Base-by-base conservation (phyloP, 306 rosid species). In the Aeschynomene evenia region DNA sequence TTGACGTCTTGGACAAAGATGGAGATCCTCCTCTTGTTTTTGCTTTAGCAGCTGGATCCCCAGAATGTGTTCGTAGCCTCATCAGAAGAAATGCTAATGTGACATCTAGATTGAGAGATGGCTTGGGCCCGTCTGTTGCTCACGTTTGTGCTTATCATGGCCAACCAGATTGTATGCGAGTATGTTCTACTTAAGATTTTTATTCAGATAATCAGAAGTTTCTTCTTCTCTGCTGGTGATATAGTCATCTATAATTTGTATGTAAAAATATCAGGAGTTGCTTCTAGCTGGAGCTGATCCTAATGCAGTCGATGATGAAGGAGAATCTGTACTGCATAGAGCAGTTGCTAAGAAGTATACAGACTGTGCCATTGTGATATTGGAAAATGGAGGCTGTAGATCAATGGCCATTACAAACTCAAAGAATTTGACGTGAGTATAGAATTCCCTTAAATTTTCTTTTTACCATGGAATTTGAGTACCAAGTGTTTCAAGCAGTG, bases 121-220 rank as follows among this genome's bases (percentile, higher is more conserved):
- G 97, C 65, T 29, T 81, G 33, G 99, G 99, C 75, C 97, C 97
- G 18, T 91, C 96, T n/a, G 89, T 91, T 73, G 97, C 97, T 70
- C 97, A 94, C 36, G 95, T 91, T 37, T 94, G 99, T 84, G 99
- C 99, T 48, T 88, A 87, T 76, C 99, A 94, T 71, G 99, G 99
- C 31, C 99, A 94, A 74, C 99, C 99, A 28, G 97, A 94, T 87
- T 94, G 99, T 80, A 94, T 94, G 99, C 91, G 82, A 56, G 99
- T 94, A 87, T 69, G 99, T 85, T 63, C 76, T 64, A 76, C 29
- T 16, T 83, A 76, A n/a, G 52, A 70, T 56, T 60, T 28, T 43
- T 52, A 40, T 51, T 53, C 61, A 21, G 65, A 50, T 52, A 40
- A 55, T 53, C 61, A 21, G 65, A 81, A 20, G 56, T 43, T 73